These are phyloP conservation scores for Ilex paraguariensis DNA, from an alignment of 305 asterid genomes.

Conservation along the genomic window DNA sequence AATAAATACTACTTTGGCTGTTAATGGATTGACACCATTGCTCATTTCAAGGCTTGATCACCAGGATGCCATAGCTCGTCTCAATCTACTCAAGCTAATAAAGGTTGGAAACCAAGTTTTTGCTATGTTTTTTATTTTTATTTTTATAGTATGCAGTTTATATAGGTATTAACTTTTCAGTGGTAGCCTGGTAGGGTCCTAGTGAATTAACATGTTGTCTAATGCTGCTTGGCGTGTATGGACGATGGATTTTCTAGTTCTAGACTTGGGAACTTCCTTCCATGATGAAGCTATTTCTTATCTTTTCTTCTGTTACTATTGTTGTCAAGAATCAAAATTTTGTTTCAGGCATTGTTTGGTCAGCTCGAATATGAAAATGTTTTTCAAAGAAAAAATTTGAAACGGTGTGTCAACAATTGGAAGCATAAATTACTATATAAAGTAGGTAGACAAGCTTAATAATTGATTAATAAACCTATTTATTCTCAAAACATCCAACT, in stretches of 20 bases:
- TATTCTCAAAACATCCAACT: too few species aligned
- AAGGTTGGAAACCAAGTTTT: conserved; percentile 49
- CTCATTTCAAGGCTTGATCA: conserved; percentile 89
- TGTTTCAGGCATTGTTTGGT: too few species aligned
- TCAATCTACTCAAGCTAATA: conserved; percentile 84
- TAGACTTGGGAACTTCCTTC: background rate
- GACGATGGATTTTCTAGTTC: background rate
- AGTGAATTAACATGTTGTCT: background rate
- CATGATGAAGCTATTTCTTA: too few species aligned
- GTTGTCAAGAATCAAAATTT: too few species aligned
- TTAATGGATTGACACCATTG: conserved; percentile 92
- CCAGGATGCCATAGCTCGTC: conserved; percentile 96
- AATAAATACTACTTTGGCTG: conserved; percentile 92
- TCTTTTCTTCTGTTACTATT: too few species aligned
- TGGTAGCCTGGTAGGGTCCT: background rate
- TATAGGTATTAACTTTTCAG: background rate
- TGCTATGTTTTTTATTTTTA: conserved; percentile 13
- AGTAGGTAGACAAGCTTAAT: too few species aligned
- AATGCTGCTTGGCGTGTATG: background rate
- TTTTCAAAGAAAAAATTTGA: too few species aligned
- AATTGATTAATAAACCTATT: too few species aligned
- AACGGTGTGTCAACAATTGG: too few species aligned
- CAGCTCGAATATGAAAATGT: too few species aligned
- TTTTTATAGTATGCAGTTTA: conserved; percentile 5
- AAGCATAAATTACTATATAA: too few species aligned